Evolutionary conservation across 163 green algal genomes (phyloP), one percentile per base, ranked within the genome.

Genomic region (Volvox carteri): DNA sequence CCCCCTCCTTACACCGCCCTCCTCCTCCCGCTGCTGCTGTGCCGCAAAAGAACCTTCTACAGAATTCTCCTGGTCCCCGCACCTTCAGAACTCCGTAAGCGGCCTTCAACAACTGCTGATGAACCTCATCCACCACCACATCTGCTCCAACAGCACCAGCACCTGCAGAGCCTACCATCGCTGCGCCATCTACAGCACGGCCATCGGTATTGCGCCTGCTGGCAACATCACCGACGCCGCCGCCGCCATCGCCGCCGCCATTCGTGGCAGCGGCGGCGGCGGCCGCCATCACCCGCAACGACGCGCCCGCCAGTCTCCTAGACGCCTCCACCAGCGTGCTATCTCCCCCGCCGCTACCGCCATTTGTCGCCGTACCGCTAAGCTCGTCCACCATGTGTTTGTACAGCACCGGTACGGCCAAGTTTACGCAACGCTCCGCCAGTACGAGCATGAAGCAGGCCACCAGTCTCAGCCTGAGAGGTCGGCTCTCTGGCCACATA

Each of bases 321-420:
- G 67, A 35, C 62, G 81, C 81, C 65, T 39, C 42, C 79, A 9
- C 56, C 56, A 41, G 56, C 6, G 39, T 18, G 48, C 58, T 25
- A 35, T 16, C 42, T 19, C 60, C 56, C 9, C 60, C 60, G 2
- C 1, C 81, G 23, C 30, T 60, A 16, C 79, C n/a, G n/a, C 42
- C n/a, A 7, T 11, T 11, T 7, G 60, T 72, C 44, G 76, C 75
- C 14, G 41, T 54, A 42, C 75, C 50, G 50, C 39, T 84, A 30
- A 94, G 89, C 60, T 86, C 65, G 60, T 95, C 86, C n/a, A 96
- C 90, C 84, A 97, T 96, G 78, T 95, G 89, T 60, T 97, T 96
- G 87, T 96, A 97, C 23, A 95, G 91, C 50, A 96, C 92, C 0
- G 95, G 94, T 39, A 97, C 94, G 33, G 94, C 93, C n/a, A 98